These are phyloP conservation scores for Diaporthe velutina DNA, from an alignment of 2,329 filamentous ascomycete genomes.

Conservation along the genomic window DNA sequence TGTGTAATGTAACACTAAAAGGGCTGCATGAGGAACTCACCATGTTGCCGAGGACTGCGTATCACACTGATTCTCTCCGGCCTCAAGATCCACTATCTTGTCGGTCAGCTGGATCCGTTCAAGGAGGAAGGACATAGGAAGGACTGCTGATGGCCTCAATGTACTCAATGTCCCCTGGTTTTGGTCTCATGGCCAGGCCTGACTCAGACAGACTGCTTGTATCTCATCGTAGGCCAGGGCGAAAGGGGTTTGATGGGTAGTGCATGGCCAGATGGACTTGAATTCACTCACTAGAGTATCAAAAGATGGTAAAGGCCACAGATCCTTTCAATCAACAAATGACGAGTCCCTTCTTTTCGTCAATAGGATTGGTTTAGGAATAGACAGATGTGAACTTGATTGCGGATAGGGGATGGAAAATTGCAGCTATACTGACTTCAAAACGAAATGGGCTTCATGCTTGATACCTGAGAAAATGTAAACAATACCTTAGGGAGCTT, in stretches of 20 bases:
- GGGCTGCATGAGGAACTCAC: not conserved
- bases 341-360: not conserved
- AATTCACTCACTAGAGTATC: not conserved
- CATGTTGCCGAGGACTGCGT: not conserved
- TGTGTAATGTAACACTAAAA: no score
- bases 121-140: not conserved
- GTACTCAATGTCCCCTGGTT: not conserved
- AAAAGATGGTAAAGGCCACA: not conserved
- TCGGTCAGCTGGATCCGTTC: not conserved
- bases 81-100: not conserved
- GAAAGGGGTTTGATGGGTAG: no score
- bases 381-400: not conserved
- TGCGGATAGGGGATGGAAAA: not conserved
- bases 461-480: not conserved
- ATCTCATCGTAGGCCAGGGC: not conserved
- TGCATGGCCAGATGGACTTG: not conserved
- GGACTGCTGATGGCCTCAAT: not conserved
- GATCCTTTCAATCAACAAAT: accelerated
- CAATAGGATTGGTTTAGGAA: not conserved
- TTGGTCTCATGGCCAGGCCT: not conserved
- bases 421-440: not conserved
- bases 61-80: not conserved
- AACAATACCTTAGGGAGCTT: not conserved
- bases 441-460: accelerated
- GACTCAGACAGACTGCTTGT: not conserved